Percentiles rank a stretch among this genome's conserved stretches.
phyloP scores from a whole-genome alignment of 192 early-diverging fungal genomes.

The Coemansia sp. region DNA sequence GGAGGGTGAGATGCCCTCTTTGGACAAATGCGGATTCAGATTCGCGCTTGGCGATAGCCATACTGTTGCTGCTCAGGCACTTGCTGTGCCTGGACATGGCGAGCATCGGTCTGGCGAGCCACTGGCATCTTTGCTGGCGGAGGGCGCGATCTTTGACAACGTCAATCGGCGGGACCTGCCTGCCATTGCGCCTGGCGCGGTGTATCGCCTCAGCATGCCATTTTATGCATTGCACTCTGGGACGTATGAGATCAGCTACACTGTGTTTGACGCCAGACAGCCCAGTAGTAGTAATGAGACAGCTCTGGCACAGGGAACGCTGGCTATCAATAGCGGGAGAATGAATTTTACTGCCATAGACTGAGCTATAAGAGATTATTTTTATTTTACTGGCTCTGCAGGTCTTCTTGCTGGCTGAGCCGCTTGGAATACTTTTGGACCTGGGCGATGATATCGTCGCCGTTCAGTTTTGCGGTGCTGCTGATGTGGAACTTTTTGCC shows the following conservation, averaged over 20 bases:
- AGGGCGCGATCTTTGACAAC: slow-evolving; percentile 33
- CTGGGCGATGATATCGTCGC: slow-evolving; percentile 36
- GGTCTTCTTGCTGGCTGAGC: slow-evolving; percentile 51
- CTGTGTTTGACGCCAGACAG: neutral
- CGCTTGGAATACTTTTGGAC: slow-evolving; percentile 44
- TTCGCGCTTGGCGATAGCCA: neutral
- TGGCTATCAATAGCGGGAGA: slow-evolving; percentile 25
- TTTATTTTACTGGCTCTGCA: slow-evolving; percentile 31
- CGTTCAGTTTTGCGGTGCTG: slow-evolving; percentile 21
- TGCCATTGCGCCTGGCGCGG: slow-evolving; percentile 9
- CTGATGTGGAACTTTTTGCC: slow-evolving; percentile 41
- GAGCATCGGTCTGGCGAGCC: neutral
- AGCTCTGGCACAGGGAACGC: slow-evolving; percentile 8
- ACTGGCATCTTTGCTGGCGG: neutral
- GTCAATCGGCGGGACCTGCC: slow-evolving; percentile 22
- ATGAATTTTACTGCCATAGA: too few species aligned
- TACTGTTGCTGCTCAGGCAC: neutral
- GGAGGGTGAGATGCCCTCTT: neutral
- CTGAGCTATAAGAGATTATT: neutral
- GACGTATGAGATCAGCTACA: slow-evolving; percentile 26
- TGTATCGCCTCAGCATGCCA: slow-evolving; percentile 10
- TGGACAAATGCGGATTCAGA: neutral
- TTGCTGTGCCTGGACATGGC: neutral
- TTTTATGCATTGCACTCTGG: slow-evolving; percentile 24
- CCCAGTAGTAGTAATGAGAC: neutral